Conservation (phyloP, 345 rosid genomes). For the Euclidium syriacum region DNA sequence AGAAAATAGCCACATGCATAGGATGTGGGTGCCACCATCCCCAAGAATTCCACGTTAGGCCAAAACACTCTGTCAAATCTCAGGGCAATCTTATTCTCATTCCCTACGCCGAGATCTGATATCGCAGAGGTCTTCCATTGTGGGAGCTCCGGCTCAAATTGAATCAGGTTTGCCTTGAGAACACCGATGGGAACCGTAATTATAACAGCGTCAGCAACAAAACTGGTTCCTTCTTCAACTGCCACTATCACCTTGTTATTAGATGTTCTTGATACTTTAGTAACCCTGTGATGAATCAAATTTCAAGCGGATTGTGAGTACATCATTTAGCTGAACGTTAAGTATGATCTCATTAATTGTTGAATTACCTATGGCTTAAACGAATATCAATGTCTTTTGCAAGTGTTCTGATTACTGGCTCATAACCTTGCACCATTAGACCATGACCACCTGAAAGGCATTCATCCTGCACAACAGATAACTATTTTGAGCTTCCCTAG, state of each 20-base stretch:
- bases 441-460: slow-evolving; percentile 95
- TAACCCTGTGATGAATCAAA: slow-evolving; percentile 42
- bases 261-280: slow-evolving; percentile 40
- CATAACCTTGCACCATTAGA: slow-evolving; percentile 87
- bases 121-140: slow-evolving; percentile 80
- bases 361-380: slow-evolving; percentile 56
- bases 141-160: slow-evolving; percentile 77
- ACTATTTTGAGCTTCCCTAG: not conserved
- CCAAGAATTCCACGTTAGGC: slow-evolving; percentile 80
- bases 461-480: slow-evolving; percentile 52
- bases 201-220: slow-evolving; percentile 73
- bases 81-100: slow-evolving; percentile 76
- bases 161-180: slow-evolving; percentile 74
- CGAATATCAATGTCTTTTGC: slow-evolving; percentile 69
- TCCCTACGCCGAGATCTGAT: slow-evolving; percentile 75
- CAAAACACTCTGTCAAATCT: slow-evolving; percentile 62
- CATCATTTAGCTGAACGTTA: not conserved
- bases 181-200: slow-evolving; percentile 75
- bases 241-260: slow-evolving; percentile 51
- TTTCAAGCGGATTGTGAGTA: not conserved
- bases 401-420: slow-evolving; percentile 73
- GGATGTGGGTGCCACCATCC: slow-evolving; percentile 68
- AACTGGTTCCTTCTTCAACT: slow-evolving; percentile 51
- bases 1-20: slow-evolving; percentile 81
- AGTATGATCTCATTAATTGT: not conserved